A percentile compares a stretch with the other conserved stretches of the same genome.
These are phyloP conservation scores for Dichotomopilus funicola DNA, from an alignment of 2,329 filamentous ascomycete genomes.

Conservation along the genomic window DNA sequence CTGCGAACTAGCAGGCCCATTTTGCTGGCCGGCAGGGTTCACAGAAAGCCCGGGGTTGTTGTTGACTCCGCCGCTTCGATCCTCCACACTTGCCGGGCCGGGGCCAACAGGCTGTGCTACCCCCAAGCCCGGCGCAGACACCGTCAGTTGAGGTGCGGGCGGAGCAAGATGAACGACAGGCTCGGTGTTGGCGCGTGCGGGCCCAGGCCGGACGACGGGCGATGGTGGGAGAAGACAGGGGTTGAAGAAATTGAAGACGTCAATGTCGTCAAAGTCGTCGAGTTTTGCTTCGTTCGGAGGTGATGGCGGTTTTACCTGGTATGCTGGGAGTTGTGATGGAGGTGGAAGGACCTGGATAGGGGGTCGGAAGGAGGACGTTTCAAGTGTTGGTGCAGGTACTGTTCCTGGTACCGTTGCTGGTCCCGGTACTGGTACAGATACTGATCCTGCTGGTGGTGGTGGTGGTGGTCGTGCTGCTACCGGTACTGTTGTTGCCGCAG, in stretches of 20 bases:
- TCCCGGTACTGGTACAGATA: neutral
- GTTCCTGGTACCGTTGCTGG: neutral
- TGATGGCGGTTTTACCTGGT: neutral
- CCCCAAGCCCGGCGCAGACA: too few species aligned
- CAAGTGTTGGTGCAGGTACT: neutral
- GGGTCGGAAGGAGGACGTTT: neutral
- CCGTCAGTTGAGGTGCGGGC: neutral
- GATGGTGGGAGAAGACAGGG: slow-evolving; percentile 17
- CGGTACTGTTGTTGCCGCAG: neutral
- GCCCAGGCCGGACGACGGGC: neutral
- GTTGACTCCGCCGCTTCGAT: too few species aligned
- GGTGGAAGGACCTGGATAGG: neutral
- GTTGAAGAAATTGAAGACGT: slow-evolving; percentile 16
- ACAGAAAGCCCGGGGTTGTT: too few species aligned
- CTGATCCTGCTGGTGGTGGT: neutral
- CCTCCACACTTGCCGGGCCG: too few species aligned
- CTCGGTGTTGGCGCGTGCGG: neutral
- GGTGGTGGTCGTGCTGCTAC: neutral
- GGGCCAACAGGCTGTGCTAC: too few species aligned
- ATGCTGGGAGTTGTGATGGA: neutral
- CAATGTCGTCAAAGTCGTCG: slow-evolving; percentile 11
- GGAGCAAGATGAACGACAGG: neutral
- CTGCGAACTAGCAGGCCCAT: too few species aligned
- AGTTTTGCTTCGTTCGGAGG: neutral
- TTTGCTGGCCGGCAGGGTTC: too few species aligned